A percentile compares a stretch with the other conserved stretches of the same genome.
phyloP scores from a whole-genome alignment of 176 grass and related monocot genomes.

The Carex pumila region DNA sequence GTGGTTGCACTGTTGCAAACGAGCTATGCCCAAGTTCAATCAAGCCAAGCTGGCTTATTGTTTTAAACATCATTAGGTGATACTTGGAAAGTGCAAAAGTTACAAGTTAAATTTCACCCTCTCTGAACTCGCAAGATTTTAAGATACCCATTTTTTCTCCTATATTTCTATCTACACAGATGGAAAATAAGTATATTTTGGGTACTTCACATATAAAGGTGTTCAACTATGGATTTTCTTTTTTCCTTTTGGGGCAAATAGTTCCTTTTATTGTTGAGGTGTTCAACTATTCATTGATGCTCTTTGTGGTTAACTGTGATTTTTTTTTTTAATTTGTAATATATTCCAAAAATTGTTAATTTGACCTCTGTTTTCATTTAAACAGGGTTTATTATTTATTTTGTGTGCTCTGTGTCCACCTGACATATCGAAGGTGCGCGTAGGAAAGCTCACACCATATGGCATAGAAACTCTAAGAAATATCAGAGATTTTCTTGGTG shows the following conservation, averaged over 20 bases:
- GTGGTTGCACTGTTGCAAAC: not conserved
- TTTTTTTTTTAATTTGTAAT: not conserved
- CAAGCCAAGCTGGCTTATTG: not conserved
- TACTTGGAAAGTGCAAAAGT: not conserved
- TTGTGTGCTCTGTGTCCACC: slow-evolving; percentile 70
- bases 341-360: not conserved
- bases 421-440: slow-evolving; percentile 68
- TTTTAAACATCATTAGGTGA: not conserved
- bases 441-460: slow-evolving; percentile 65
- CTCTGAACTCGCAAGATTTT: not conserved
- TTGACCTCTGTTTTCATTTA: not conserved
- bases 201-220: not conserved
- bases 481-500: slow-evolving; percentile 73
- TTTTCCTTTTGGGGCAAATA: not conserved
- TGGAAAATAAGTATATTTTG: not conserved
- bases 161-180: not conserved
- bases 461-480: slow-evolving; percentile 76
- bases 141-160: not conserved
- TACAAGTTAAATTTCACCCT: not conserved
- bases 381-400: slow-evolving; percentile 78
- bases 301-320: not conserved
- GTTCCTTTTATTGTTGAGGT: not conserved
- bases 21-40: not conserved
- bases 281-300: not conserved
- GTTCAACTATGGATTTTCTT: not conserved